Percentiles rank a stretch among this genome's conserved stretches.
phyloP scores from a whole-genome alignment of 2,329 filamentous ascomycete genomes.

The Fusarium sororula region DNA sequence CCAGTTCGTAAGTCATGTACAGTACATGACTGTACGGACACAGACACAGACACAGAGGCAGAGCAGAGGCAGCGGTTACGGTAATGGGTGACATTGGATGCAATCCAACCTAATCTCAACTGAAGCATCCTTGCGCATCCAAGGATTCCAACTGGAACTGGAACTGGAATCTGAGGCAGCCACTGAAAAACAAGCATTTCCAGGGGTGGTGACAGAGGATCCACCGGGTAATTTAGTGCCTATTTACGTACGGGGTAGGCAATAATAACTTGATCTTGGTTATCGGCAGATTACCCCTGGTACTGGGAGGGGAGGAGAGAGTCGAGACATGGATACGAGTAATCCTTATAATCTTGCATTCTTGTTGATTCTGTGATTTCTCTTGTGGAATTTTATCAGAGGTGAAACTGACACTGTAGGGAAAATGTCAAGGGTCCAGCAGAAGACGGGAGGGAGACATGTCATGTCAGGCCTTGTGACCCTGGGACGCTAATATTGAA shows the following conservation, averaged over 20 bases:
- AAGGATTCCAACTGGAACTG: constrained; percentile 19
- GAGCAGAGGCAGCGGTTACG: background rate
- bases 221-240: background rate
- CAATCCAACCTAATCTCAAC: constrained; percentile 34
- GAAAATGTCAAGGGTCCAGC: constrained; percentile 11
- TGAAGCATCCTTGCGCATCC: constrained; percentile 27
- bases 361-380: background rate
- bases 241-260: background rate
- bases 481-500: constrained; percentile 19
- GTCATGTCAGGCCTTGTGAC: constrained; percentile 23
- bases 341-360: constrained; percentile 1
- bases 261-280: constrained; percentile 1
- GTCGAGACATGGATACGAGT: background rate
- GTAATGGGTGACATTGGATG: constrained; percentile 23
- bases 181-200: constrained; percentile 37
- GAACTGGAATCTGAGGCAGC: constrained; percentile 18
- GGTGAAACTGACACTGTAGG: constrained; percentile 18
- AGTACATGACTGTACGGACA: background rate
- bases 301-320: background rate
- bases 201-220: constrained; percentile 21
- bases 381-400: background rate
- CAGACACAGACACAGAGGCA: background rate
- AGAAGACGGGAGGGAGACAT: background rate
- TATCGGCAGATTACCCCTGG: constrained; percentile 15
- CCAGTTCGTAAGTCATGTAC: constrained; percentile 10